Conservation (phyloP, 208 protist genomes). For the Acanthamoeba comandoni region DNA sequence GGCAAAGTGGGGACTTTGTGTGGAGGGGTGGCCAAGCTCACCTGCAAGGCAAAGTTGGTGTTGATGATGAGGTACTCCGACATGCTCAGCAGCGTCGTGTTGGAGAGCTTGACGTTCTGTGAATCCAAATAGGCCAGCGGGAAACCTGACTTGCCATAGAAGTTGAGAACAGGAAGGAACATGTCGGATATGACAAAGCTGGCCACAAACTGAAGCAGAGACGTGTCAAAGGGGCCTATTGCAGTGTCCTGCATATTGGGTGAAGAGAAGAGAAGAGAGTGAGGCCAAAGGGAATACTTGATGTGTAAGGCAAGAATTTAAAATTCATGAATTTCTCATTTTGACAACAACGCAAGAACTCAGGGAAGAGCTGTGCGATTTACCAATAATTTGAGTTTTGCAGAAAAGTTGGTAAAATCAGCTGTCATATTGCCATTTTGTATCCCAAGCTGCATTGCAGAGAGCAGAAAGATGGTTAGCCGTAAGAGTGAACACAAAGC, state of each 20-base stretch:
- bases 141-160: conserved; percentile 15
- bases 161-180: conserved; percentile 64
- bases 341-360: no score
- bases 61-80: conserved; percentile 26
- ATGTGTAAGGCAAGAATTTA: no score
- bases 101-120: conserved; percentile 26
- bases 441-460: not conserved
- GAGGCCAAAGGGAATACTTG: no score
- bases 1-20: no score
- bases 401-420: conserved; percentile 6
- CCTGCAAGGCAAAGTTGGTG: conserved; percentile 40
- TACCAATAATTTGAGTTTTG: conserved; percentile 7
- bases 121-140: conserved; percentile 52
- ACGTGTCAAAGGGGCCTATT: conserved; percentile 47
- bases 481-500: no score
- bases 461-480: no score
- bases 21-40: not conserved
- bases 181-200: conserved; percentile 62
- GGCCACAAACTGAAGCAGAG: conserved; percentile 29
- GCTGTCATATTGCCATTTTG: conserved; percentile 32
- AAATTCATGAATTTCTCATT: no score
- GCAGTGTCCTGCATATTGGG: not conserved
- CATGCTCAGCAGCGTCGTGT: conserved; percentile 15
- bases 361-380: not conserved
- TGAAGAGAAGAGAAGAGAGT: no score